Conservation (phyloP, 202 grass and related monocot genomes). For the Sporobolus alterniflorus region DNA sequence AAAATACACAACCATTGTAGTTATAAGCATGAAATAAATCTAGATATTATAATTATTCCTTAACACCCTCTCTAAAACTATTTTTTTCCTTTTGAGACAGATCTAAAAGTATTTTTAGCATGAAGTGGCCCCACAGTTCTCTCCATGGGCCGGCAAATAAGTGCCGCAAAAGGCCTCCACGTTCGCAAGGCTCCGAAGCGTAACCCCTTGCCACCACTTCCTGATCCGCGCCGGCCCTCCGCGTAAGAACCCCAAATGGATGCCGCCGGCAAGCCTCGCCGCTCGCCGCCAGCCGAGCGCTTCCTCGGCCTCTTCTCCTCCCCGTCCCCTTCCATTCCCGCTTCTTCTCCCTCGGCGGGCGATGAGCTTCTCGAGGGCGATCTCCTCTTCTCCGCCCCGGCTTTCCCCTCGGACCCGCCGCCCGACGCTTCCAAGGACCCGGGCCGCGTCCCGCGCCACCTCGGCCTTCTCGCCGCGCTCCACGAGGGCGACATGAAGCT, state of each 20-base stretch:
- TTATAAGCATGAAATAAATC: no score
- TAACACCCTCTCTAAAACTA: no score
- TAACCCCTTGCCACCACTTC: background rate
- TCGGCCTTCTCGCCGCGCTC: conserved; percentile 42
- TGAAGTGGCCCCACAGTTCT: background rate
- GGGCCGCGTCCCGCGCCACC: background rate
- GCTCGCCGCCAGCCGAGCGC: conserved; percentile 33
- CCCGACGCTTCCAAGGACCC: conserved; percentile 12
- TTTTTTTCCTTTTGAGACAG: no score
- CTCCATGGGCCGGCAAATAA: conserved; percentile 1
- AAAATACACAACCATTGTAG: no score
- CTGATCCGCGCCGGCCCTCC: conserved; percentile 4
- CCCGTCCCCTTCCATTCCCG: conserved; percentile 8
- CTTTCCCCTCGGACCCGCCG: conserved; percentile 15
- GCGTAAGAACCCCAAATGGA: conserved; percentile 1
- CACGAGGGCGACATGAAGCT: conserved; percentile 35
- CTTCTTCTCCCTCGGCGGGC: background rate
- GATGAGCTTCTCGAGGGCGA: conserved; percentile 41
- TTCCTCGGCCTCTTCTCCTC: conserved; percentile 59
- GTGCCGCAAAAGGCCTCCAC: background rate
- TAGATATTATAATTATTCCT: no score
- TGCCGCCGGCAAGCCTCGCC: conserved; percentile 15
- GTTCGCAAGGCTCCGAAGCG: background rate
- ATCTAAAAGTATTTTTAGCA: no score
- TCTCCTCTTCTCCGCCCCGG: conserved; percentile 27